Base-by-base conservation (phyloP, 225 moss, liverwort and hornwort species). In the Neckera pumila region DNA sequence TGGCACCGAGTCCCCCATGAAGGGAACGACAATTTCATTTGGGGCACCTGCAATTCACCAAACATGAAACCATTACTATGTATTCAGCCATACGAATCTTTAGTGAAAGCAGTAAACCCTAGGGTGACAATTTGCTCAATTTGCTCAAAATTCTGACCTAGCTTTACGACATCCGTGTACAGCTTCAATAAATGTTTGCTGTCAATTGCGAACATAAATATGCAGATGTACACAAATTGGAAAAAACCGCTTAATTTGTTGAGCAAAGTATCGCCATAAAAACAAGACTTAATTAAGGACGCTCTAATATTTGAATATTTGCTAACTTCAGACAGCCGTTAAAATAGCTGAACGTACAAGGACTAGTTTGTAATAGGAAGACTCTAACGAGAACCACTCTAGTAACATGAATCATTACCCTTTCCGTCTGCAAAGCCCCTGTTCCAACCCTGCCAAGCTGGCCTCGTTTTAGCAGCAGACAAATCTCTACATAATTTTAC, bases 1-100 rank as follows among this genome's bases (percentile, higher is more conserved):
- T 91, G 96, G 97, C 54, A 97, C 95, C 1, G 97, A 98, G 86
- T 98, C 98, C 70, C 97, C 98, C 96, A 98, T 97, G 38, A 97
- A 97, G 7, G 97, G 97, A 59, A 98, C 95, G 84, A 97, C 94
- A 79, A 98, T 91, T 85, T 98, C 93, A 71, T 94, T 93, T 45
- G 94, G 92, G 61, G 89, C 94, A 89, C 93, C 89, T 93, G 83
- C 70, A 80, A 69, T 66, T 85, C 71, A 84, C 65, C 72, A 77
- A 70, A 84, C 54, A 81, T 51, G 80, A 80, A 67, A 33, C 65
- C 72, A 83, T 66, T 66, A 85, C 80, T 60, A 83, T 10, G n/a
- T 63, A 31, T 42, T 84, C 31, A 26, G 22, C 18, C 26, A 72
- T 60, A 61, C 58, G 73, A 70, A 58, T 40, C 64, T 53, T 56